Evolutionary conservation across 1,284 basidiomycete genomes (phyloP).

Genomic region (Stygiomarasmius scandens): DNA sequence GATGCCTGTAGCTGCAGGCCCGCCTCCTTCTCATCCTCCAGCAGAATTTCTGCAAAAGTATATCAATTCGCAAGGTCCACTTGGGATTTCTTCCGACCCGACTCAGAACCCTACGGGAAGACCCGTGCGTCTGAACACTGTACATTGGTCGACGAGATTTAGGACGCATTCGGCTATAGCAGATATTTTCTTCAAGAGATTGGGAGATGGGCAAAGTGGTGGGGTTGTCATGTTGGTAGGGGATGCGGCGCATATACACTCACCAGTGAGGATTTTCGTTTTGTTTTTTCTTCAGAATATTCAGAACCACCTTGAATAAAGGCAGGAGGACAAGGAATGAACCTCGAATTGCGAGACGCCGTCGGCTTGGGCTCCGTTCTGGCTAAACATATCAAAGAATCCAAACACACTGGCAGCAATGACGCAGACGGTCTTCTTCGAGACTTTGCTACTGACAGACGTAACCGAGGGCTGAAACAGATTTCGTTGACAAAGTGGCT

Average conservation of each 20-base stretch:
- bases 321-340: slow-evolving; percentile 39
- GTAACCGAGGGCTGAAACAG: background rate
- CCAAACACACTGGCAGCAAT: background rate
- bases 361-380: slow-evolving; percentile 31
- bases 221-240: slow-evolving; percentile 40
- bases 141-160: slow-evolving; percentile 40
- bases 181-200: slow-evolving; percentile 32
- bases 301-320: too few species aligned
- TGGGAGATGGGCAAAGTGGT: slow-evolving; percentile 19
- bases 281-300: background rate
- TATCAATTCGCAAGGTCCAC: slow-evolving; percentile 32
- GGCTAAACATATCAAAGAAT: slow-evolving; percentile 5
- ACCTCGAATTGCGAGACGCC: slow-evolving; percentile 46
- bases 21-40: slow-evolving; percentile 33
- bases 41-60: slow-evolving; percentile 37
- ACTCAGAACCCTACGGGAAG: slow-evolving; percentile 27
- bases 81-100: slow-evolving; percentile 30
- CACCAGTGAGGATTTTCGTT: slow-evolving; percentile 25
- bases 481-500: slow-evolving; percentile 7
- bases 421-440: background rate
- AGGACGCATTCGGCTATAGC: slow-evolving; percentile 40
- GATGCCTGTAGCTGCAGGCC: slow-evolving; percentile 26
- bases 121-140: slow-evolving; percentile 30
- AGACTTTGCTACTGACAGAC: slow-evolving; percentile 3
- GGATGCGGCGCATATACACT: slow-evolving; percentile 48